A percentile compares a stretch with the other conserved stretches of the same genome.
Evolutionary conservation across 306 rosid species (phyloP).

Genomic region (Acacia acuminata): DNA sequence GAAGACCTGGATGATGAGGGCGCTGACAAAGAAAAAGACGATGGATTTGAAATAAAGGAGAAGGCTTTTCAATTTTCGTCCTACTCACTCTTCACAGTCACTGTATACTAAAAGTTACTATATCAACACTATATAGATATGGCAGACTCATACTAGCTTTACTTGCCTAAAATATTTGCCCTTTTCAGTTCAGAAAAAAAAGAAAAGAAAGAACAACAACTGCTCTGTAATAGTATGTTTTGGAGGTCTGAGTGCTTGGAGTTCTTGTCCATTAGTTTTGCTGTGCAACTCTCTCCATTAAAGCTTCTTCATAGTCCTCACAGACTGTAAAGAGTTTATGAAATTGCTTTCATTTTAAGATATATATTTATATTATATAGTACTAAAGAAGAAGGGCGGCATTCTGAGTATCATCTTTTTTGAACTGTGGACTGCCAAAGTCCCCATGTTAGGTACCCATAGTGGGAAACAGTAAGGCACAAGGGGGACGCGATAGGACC

Average conservation of each 20-base stretch:
- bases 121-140: constrained; percentile 31
- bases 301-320: constrained; percentile 20
- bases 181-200: constrained; percentile 22
- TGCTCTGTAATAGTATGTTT: constrained; percentile 38
- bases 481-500: constrained; percentile 46
- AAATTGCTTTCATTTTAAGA: constrained; percentile 41
- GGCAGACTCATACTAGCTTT: constrained; percentile 58
- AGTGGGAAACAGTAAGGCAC: constrained; percentile 77
- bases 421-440: constrained; percentile 36
- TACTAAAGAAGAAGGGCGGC: neutral
- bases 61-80: neutral
- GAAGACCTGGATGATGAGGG: constrained; percentile 86
- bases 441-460: constrained; percentile 55
- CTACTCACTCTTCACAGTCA: constrained; percentile 38
- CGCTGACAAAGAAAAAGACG: constrained; percentile 76
- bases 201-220: neutral
- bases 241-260: constrained; percentile 18
- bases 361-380: constrained; percentile 12
- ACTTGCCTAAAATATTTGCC: constrained; percentile 45
- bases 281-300: neutral
- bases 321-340: constrained; percentile 59
- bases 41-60: constrained; percentile 54
- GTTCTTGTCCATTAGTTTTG: constrained; percentile 30
- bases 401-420: constrained; percentile 27
- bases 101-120: constrained; percentile 51